Evolutionary conservation across 352 stramenopile species (phyloP).

Genomic region (Pythium coloratum): DNA sequence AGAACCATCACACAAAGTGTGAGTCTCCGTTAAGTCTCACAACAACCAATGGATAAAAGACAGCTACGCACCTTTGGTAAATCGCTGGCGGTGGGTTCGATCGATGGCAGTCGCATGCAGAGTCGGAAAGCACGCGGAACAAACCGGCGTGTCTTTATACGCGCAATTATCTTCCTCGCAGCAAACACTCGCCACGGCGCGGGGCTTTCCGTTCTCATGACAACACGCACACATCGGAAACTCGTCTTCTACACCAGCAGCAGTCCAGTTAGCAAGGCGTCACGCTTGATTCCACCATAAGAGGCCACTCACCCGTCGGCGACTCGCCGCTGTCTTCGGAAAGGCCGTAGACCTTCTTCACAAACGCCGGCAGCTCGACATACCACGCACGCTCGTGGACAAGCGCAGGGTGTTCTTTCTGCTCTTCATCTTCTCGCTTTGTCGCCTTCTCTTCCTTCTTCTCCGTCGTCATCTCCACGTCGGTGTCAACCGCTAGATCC

Average conservation of each 20-base stretch:
- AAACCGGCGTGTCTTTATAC: slow-evolving; percentile 4
- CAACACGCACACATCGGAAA: slow-evolving; percentile 3
- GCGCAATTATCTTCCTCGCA: slow-evolving; percentile 17
- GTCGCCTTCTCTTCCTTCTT: neutral
- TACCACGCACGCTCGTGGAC: slow-evolving; percentile 15
- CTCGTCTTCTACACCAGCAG: neutral
- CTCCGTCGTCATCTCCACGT: neutral
- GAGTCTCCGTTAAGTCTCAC: too few relatives aligned
- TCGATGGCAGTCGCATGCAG: slow-evolving; percentile 3
- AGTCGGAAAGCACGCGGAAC: slow-evolving; percentile 14
- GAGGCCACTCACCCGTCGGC: neutral
- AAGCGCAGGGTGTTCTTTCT: slow-evolving; percentile 9
- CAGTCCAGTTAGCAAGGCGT: neutral
- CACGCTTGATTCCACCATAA: too few relatives aligned
- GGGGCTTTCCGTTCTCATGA: neutral
- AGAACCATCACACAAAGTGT: neutral
- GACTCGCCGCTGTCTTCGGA: neutral
- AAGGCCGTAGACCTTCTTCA: slow-evolving; percentile 8
- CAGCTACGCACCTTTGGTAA: slow-evolving; percentile 23
- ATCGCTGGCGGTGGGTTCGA: slow-evolving; percentile 3
- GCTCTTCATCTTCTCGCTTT: neutral
- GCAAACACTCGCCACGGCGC: slow-evolving; percentile 16
- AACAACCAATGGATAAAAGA: neutral
- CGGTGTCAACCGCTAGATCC: neutral
- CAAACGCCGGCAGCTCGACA: slow-evolving; percentile 15